phyloP scores from a whole-genome alignment of 1,284 basidiomycete genomes.

The Puccinia brachypodii region DNA sequence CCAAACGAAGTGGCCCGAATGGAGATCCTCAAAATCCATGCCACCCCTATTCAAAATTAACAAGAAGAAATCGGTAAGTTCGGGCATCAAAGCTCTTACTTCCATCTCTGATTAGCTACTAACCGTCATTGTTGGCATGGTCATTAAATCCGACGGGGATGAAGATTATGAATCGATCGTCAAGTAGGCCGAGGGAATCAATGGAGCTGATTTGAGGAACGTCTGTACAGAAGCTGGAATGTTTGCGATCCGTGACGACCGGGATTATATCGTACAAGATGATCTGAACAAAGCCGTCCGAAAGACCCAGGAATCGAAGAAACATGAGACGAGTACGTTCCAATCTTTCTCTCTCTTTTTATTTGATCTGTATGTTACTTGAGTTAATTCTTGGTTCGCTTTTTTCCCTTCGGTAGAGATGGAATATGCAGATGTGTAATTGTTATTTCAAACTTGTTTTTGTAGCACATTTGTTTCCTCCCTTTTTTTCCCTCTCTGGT shows the following conservation, averaged over 20 bases:
- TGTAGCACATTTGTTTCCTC: conserved; percentile 13
- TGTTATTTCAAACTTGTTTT: conserved; percentile 10
- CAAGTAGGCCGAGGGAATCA: conserved; percentile 91
- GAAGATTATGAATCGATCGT: conserved; percentile 91
- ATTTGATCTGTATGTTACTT: neutral
- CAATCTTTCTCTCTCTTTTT: neutral
- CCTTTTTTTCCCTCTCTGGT: too few species aligned
- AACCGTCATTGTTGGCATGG: neutral
- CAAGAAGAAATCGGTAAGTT: conserved; percentile 71
- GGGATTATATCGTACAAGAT: conserved; percentile 87
- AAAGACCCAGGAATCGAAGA: conserved; percentile 75
- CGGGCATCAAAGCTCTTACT: neutral
- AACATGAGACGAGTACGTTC: conserved; percentile 53
- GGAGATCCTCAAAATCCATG: conserved; percentile 98
- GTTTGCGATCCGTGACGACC: conserved; percentile 96
- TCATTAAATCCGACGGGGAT: neutral
- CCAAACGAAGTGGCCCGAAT: conserved; percentile 92
- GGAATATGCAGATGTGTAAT: conserved; percentile 48
- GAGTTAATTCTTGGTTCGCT: neutral
- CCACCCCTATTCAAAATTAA: conserved; percentile 91
- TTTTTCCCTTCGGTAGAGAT: conserved; percentile 20
- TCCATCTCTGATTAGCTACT: neutral
- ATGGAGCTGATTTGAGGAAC: conserved; percentile 93
- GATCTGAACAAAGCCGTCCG: conserved; percentile 97
- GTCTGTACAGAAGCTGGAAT: conserved; percentile 98